Base-by-base conservation (phyloP, 1,284 basidiomycete genomes). In the Sphagnurus paluster region DNA sequence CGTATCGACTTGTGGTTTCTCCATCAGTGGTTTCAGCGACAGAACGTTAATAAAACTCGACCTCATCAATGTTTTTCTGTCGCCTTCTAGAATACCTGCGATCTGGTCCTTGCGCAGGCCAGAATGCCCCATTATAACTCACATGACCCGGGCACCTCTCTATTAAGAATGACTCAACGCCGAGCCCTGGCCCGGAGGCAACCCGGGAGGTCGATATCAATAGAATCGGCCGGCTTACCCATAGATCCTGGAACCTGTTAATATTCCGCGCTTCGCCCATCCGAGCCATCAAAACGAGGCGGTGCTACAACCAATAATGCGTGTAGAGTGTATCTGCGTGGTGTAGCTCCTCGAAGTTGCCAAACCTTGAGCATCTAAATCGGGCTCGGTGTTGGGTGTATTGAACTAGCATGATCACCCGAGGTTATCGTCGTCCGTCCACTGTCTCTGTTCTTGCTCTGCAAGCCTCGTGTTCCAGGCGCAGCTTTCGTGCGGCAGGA, bases 221-320 rank as follows among this genome's bases (percentile, higher is more conserved):
- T 20, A 25, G 4, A 30, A 20, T 46, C 33, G 24, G 17, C 25
- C 4, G 29, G 17, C 11, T 5, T 19, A 39, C 43, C 43, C 36
- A 32, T 20, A 39, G 28, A 39, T 10, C 17, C 38, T 36, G 30
- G 19, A 40, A 26, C 23, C n/a, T 34, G 28, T 42, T 24, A 25
- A 37, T 45, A 19, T 40, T 24, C 26, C 33, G 32, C n/a, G 20
- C 17, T 46, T 30, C 32, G 25, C 28, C 21, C 45, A 44, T 42
- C 36, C 28, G 14, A 36, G 44, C 50, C 30, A 48, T 48, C 46
- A 45, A 20, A 52, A 52, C 39, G 42, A 45, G 42, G 46, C 46
- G 4, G n/a, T n/a, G 14, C 26, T 29, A 29, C 42, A 28, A 17
- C 24, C 30, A 35, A 26, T 21, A 23, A 29, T 21, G 17, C 36